Evolutionary conservation across 2,329 filamentous ascomycete species (phyloP), one percentile per base, ranked within the genome.

Genomic region (Dendrostoma leiphaemia): DNA sequence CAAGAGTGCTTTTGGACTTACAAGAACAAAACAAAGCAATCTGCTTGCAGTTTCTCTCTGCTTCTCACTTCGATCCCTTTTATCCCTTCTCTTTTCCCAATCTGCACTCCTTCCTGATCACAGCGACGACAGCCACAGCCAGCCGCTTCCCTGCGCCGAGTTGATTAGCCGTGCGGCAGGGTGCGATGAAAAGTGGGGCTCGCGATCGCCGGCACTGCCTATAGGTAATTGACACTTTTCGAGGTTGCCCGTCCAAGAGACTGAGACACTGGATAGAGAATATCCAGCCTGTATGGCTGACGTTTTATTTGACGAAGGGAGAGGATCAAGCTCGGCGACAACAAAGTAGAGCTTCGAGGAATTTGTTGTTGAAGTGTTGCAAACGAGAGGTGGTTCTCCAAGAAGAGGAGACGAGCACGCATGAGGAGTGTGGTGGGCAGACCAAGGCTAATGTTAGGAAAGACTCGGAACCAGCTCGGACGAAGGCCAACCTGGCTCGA

Each of bases 341-440:
- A 17, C 13, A 47, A 7, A 40, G 34, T n/a, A 43, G 9, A 41
- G n/a, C 26, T 26, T 24, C 17, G 26, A 49, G 26, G 17, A 35
- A 15, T n/a, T 46, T 17, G 35, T 34, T 3, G 45, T 47, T 45
- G 17, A 41, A 10, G 15, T 37, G 31, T 23, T 29, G 9, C 31
- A 10, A n/a, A 41, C 24, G n/a, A 21, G n/a, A 7, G 17, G 9
- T 38, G 19, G 23, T 35, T 23, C 4, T 47, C 15, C 32, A 32
- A 21, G 48, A 35, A 51, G 53, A 43, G 48, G 44, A 49, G 35
- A 10, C 45, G 21, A 41, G 24, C 29, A 49, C 31, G 17, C 47
- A 17, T 19, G 38, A 55, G 37, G 40, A 54, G 55, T 51, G 43
- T 48, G 43, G 51, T 37, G 34, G 43, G 51, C 52, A 43, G 37